Percentiles rank a stretch among this genome's conserved stretches.
Evolutionary conservation across 129 eudicot species (phyloP).

Genomic region (Artemisia annua): DNA sequence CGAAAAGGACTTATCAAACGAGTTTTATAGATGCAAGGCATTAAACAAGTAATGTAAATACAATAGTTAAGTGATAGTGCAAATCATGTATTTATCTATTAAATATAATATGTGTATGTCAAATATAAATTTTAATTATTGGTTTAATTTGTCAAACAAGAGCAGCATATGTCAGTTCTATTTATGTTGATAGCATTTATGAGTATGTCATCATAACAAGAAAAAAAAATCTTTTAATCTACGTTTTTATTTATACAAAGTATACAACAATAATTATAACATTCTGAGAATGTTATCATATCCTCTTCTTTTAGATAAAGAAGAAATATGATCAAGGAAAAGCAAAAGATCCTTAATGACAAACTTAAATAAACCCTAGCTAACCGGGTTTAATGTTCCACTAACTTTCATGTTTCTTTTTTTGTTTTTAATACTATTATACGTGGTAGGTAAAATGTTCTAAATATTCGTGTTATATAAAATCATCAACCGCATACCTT

Average conservation of each 20-base stretch:
- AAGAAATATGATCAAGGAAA: constrained; percentile 3
- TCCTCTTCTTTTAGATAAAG: constrained; percentile 2
- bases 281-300: not conserved
- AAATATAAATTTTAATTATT: constrained; percentile 4
- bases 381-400: too few species aligned
- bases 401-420: too few species aligned
- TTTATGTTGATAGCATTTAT: constrained; percentile 15
- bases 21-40: too few species aligned
- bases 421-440: too few species aligned
- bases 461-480: too few species aligned
- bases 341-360: not conserved
- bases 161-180: constrained; percentile 19
- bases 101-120: too few species aligned
- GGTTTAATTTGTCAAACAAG: constrained; percentile 27
- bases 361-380: not conserved
- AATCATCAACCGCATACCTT: too few species aligned
- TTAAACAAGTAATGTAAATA: too few species aligned
- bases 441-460: too few species aligned
- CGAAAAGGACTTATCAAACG: too few species aligned
- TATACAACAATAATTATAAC: constrained; percentile 8
- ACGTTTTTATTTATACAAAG: not conserved
- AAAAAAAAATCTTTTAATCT: not conserved
- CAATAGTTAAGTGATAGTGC: too few species aligned
- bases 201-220: constrained; percentile 24
- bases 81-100: too few species aligned